Evolutionary conservation across 2,329 filamentous ascomycete species (phyloP).

Genomic region (Diaporthe batatas): DNA sequence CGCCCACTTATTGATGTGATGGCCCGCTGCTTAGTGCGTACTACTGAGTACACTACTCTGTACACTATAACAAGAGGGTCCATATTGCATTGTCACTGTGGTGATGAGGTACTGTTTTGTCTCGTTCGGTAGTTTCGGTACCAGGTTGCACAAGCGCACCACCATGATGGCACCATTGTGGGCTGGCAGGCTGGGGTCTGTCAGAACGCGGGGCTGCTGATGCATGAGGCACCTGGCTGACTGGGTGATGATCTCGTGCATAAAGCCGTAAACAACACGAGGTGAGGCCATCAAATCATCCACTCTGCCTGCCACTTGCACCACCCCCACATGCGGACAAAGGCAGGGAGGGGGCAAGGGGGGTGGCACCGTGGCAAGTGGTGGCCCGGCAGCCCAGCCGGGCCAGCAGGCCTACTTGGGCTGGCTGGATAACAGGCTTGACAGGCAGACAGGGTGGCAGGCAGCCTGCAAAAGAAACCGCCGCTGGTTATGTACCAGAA

Average conservation of each 20-base stretch:
- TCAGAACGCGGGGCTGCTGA: constrained; percentile 11
- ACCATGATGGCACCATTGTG: not conserved
- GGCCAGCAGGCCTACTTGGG: not conserved
- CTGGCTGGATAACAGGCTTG: constrained; percentile 12
- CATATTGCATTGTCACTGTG: not conserved
- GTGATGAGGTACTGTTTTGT: not conserved
- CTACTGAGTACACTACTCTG: too few relatives aligned
- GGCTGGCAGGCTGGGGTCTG: not conserved
- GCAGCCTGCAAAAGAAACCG: too few relatives aligned
- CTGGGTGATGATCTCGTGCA: constrained; percentile 30
- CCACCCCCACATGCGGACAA: constrained; percentile 14
- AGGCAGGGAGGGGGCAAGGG: not conserved
- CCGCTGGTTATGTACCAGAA: too few relatives aligned
- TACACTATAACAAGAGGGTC: not conserved
- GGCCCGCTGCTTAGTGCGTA: too few relatives aligned
- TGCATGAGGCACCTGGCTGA: constrained; percentile 7
- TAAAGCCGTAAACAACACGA: constrained; percentile 29
- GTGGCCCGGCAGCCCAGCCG: not conserved
- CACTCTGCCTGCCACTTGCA: not conserved
- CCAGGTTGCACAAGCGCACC: not conserved
- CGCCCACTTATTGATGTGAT: not conserved
- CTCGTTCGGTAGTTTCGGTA: not conserved
- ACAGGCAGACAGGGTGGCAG: too few relatives aligned
- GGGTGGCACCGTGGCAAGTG: not conserved
- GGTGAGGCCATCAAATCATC: constrained; percentile 4